Conservation (phyloP, 2,329 filamentous ascomycete genomes). For the Fusarium udum region DNA sequence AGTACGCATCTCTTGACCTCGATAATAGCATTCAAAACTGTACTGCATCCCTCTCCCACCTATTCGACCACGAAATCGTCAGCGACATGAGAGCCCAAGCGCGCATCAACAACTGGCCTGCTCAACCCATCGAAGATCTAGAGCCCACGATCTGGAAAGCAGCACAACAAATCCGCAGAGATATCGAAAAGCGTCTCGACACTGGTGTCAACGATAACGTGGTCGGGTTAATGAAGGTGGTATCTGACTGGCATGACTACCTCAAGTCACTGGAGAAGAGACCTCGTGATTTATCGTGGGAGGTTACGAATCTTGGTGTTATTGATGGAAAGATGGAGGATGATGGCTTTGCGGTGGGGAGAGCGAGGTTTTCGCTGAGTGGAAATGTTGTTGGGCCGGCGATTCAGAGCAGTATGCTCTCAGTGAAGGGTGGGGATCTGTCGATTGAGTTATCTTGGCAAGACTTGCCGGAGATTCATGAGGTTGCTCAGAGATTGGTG, state of each 20-base stretch:
- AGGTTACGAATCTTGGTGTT: constrained; percentile 1
- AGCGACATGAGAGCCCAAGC: background rate
- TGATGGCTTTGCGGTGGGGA: background rate
- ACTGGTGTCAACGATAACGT: background rate
- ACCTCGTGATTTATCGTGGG: constrained; percentile 3
- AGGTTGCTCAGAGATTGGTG: background rate
- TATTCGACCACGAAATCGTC: background rate
- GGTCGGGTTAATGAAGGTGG: background rate
- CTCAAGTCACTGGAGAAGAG: background rate
- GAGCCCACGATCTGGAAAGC: constrained; percentile 2
- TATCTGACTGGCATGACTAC: constrained; percentile 3
- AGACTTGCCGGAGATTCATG: background rate
- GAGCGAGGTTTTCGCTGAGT: background rate
- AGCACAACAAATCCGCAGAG: background rate
- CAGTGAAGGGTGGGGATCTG: background rate
- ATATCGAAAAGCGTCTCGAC: background rate
- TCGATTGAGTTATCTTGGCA: constrained; percentile 4
- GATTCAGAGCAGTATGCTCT: background rate
- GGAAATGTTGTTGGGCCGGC: background rate
- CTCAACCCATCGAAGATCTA: background rate
- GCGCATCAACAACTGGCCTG: background rate
- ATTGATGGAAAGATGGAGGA: background rate
- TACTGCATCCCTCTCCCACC: background rate
- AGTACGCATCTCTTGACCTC: background rate
- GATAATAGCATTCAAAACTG: background rate